Percentiles rank a stretch among this genome's conserved stretches.
phyloP scores from a whole-genome alignment of 129 eudicot species.

The Tagetes erecta region DNA sequence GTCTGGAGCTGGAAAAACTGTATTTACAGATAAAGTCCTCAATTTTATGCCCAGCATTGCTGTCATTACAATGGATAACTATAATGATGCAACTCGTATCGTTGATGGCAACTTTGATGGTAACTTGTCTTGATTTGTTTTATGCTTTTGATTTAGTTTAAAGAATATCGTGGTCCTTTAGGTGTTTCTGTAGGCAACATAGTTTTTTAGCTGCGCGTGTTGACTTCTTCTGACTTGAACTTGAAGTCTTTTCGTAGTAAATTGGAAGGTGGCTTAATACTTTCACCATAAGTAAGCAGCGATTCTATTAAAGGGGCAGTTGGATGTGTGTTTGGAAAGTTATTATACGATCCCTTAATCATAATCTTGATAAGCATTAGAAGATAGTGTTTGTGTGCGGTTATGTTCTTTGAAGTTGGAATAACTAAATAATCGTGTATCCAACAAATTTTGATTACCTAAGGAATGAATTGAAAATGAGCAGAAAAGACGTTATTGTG shows the following conservation, averaged over 20 bases:
- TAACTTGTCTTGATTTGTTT: slow-evolving; percentile 23
- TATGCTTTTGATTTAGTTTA: slow-evolving; percentile 9
- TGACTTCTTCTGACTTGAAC: not conserved
- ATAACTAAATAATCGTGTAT: not conserved
- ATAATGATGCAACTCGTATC: slow-evolving; percentile 83
- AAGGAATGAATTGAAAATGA: not conserved
- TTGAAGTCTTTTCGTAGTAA: not conserved
- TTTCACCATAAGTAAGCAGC: not conserved
- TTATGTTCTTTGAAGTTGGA: not conserved
- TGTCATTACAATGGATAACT: slow-evolving; percentile 88
- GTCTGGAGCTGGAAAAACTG: slow-evolving; percentile 98
- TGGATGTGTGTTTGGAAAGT: not conserved
- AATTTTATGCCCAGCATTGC: slow-evolving; percentile 92
- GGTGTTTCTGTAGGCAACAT: not conserved
- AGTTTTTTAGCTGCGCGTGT: not conserved
- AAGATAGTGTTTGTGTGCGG: not conserved
- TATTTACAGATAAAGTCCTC: slow-evolving; percentile 77
- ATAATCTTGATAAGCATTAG: not conserved
- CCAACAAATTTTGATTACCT: not conserved
- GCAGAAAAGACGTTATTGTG: not conserved
- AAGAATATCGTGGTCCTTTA: not conserved
- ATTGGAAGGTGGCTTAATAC: not conserved
- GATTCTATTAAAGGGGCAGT: not conserved
- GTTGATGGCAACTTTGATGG: slow-evolving; percentile 98
- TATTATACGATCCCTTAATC: not conserved